Base-by-base conservation (phyloP, 2,329 filamentous ascomycete species). In the Neonectria punicea region DNA sequence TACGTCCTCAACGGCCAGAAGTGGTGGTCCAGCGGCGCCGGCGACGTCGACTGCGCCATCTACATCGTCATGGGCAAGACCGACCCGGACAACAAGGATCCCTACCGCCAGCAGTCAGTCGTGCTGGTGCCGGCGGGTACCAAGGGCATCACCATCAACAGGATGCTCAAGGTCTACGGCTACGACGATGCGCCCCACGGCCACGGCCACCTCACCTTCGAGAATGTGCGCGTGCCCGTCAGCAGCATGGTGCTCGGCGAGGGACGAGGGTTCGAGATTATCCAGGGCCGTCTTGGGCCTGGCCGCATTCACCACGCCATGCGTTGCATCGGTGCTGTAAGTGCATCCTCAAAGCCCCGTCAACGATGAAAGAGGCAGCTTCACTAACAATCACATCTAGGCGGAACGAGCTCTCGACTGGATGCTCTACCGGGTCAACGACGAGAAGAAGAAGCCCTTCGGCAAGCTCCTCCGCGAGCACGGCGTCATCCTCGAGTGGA, bases 181-280 rank as follows among this genome's bases (percentile, higher is more conserved):
- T 98, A 94, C 82, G 96, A 98, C 79, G 96, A 99, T 74, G 96
- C 96, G n/a, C 96, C 96, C 2, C 96, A 99, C 80, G 96, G 96
- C 61, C 96, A 99, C 82, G 96, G 94, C 49, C 95, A 99, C 80
- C 89, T 99, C 77, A 88, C 85, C 39, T 98, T 99, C 82, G 86
- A 90, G 64, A 92, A 98, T 77, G 96, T 98, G 67, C 92, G 95
- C 64, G 93, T 99, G 0, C 95, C 95, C 8, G 89, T 85, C 34
- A 83, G 84, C 74, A 96, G 93, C 83, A 91, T 99, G 76, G 92
- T 98, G 11, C 90, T 99, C 4, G 95, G 96, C 66, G 93, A 96
- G 79, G 96, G 96, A 70, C 90, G 93, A 68, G 96, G 96, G 20
- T 99, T 99, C 79, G 96, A 99, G 81, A 97, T 99, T 77, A 98